Evolutionary conservation across 228 moss, liverwort and hornwort species (phyloP).

Genomic region (Sphagnum magellanicum): DNA sequence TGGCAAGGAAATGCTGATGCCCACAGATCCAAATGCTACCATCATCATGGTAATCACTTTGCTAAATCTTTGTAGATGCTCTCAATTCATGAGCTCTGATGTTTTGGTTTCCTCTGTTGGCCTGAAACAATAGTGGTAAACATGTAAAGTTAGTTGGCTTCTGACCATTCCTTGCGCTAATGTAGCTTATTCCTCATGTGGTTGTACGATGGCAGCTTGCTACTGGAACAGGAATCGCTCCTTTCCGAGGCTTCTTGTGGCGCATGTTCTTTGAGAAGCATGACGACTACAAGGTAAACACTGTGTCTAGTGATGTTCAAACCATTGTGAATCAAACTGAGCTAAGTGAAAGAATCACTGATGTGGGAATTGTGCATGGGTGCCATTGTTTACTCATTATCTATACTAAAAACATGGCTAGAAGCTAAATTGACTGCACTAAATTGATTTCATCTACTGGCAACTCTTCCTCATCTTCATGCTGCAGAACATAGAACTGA

Average conservation of each 20-base stretch:
- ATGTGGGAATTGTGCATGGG: too few species aligned
- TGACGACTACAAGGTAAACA: constrained; percentile 40
- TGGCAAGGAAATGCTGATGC: constrained; percentile 86
- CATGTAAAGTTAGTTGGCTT: background rate
- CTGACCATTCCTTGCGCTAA: background rate
- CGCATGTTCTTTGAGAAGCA: constrained; percentile 96
- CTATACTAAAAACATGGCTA: too few species aligned
- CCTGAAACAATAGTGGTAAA: background rate
- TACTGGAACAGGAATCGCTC: constrained; percentile 94
- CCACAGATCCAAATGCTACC: constrained; percentile 65
- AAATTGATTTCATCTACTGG: too few species aligned
- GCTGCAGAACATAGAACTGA: too few species aligned
- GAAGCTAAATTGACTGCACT: too few species aligned
- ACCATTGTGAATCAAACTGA: too few species aligned
- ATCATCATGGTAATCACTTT: constrained; percentile 59
- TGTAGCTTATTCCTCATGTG: background rate
- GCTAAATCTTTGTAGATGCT: too few species aligned
- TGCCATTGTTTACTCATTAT: too few species aligned
- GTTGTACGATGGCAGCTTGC: constrained; percentile 39
- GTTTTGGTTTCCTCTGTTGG: background rate
- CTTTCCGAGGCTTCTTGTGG: constrained; percentile 83
- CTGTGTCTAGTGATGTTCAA: background rate
- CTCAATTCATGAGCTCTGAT: too few species aligned
- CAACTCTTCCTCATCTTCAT: too few species aligned
- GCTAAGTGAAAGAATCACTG: too few species aligned